Conservation (phyloP, 495 filamentous ascomycete genomes). For the Aspergillus biplanus region DNA sequence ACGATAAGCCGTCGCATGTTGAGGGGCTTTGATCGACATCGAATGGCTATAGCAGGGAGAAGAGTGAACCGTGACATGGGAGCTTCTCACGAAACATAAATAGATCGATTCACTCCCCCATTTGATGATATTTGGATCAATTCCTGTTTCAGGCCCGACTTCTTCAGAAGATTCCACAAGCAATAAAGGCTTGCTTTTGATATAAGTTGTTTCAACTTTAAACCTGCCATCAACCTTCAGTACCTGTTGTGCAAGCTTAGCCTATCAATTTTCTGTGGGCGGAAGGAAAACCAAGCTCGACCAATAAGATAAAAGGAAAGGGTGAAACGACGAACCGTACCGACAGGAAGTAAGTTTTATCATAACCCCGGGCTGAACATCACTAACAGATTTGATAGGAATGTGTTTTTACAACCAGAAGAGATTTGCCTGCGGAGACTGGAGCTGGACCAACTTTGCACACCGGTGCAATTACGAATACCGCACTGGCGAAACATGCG, state of each 20-base stretch:
- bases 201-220: conserved; percentile 37
- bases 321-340: conserved; percentile 43
- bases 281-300: conserved; percentile 31
- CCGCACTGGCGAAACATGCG: conserved; percentile 96
- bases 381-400: conserved; percentile 46
- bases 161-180: conserved; percentile 35
- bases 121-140: conserved; percentile 33
- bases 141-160: conserved; percentile 43
- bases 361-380: conserved; percentile 23
- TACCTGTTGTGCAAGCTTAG: conserved; percentile 33
- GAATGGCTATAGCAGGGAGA: conserved; percentile 31
- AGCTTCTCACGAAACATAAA: conserved; percentile 50
- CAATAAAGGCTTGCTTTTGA: conserved; percentile 25
- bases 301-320: conserved; percentile 39
- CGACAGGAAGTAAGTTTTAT: conserved; percentile 42
- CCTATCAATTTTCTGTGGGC: conserved; percentile 43
- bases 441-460: conserved; percentile 94
- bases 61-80: conserved; percentile 29
- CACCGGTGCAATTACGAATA: conserved; percentile 96
- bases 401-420: conserved; percentile 66
- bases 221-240: conserved; percentile 25
- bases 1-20: conserved; percentile 46
- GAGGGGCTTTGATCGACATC: conserved; percentile 43
- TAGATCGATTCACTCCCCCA: conserved; percentile 41
- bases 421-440: conserved; percentile 75